Percentiles rank a stretch among this genome's conserved stretches.
Conservation (phyloP, 2,329 filamentous ascomycete genomes). For the Paracamarosporium sp. region DNA sequence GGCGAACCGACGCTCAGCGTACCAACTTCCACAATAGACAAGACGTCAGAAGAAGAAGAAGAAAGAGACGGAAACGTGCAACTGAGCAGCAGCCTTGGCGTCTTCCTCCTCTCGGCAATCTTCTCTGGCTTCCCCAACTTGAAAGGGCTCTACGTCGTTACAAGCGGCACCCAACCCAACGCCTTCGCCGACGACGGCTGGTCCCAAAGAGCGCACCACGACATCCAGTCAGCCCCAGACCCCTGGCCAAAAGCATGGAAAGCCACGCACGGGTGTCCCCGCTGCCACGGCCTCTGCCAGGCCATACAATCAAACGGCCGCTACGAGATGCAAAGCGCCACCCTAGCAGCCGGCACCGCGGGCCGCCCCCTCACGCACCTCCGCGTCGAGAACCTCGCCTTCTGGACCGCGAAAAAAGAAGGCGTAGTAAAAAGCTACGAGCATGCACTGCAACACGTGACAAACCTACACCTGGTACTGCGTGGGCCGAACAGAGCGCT, state of each 20-base stretch:
- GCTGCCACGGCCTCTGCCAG: conserved; percentile 1
- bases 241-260: background rate
- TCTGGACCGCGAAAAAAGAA: background rate
- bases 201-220: background rate
- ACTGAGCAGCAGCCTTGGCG: background rate
- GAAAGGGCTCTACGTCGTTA: background rate
- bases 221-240: background rate
- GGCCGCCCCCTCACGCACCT: background rate
- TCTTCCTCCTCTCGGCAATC: conserved; percentile 5
- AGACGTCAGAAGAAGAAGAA: background rate
- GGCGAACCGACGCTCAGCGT: background rate
- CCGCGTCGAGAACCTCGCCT: background rate
- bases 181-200: background rate
- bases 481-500: background rate
- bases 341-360: background rate
- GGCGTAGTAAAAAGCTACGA: background rate
- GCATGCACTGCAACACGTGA: background rate
- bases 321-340: background rate
- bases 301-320: background rate
- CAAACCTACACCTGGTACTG: background rate
- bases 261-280: background rate
- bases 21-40: background rate
- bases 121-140: conserved; percentile 1
- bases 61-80: background rate
- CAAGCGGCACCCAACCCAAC: background rate